phyloP scores from a whole-genome alignment of 2,329 filamentous ascomycete genomes.

The Trematosphaeria pertusa region DNA sequence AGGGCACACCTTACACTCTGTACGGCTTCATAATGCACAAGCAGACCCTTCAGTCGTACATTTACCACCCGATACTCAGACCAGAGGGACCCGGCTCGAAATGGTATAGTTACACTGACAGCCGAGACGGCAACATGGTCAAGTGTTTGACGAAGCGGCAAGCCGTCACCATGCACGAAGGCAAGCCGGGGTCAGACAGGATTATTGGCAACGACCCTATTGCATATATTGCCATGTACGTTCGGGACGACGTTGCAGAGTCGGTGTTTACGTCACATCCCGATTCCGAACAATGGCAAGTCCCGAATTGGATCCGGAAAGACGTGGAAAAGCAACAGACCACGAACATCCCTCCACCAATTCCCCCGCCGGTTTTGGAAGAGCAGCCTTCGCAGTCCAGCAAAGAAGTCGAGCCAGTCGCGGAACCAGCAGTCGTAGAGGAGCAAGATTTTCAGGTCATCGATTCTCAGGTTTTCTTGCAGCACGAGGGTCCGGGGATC shows the following conservation, averaged over 20 bases:
- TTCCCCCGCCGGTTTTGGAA: conserved; percentile 14
- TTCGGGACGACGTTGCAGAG: conserved; percentile 57
- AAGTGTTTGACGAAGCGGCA: conserved; percentile 63
- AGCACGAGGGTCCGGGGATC: conserved; percentile 46
- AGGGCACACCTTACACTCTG: conserved; percentile 59
- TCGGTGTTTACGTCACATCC: conserved; percentile 49
- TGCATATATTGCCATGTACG: conserved; percentile 64
- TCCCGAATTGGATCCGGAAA: conserved; percentile 48
- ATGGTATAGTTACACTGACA: conserved; percentile 67
- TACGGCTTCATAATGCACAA: conserved; percentile 68
- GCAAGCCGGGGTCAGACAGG: conserved; percentile 47
- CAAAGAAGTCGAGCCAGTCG: conserved; percentile 10
- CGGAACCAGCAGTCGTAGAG: conserved; percentile 13
- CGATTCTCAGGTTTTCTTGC: conserved; percentile 40
- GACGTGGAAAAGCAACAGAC: conserved; percentile 36
- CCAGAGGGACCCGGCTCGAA: conserved; percentile 62
- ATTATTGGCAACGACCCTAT: conserved; percentile 55
- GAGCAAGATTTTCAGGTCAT: conserved; percentile 40
- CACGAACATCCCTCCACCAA: conserved; percentile 17
- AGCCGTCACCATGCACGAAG: conserved; percentile 60
- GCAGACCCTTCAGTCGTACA: conserved; percentile 63
- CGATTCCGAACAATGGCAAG: conserved; percentile 56
- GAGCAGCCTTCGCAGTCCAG: conserved; percentile 10
- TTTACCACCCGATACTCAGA: conserved; percentile 67
- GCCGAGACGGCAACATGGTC: conserved; percentile 61